Percentiles rank a stretch among this genome's conserved stretches.
Evolutionary conservation across 441 rosid species (phyloP).

Genomic region (Croton laevigatus): DNA sequence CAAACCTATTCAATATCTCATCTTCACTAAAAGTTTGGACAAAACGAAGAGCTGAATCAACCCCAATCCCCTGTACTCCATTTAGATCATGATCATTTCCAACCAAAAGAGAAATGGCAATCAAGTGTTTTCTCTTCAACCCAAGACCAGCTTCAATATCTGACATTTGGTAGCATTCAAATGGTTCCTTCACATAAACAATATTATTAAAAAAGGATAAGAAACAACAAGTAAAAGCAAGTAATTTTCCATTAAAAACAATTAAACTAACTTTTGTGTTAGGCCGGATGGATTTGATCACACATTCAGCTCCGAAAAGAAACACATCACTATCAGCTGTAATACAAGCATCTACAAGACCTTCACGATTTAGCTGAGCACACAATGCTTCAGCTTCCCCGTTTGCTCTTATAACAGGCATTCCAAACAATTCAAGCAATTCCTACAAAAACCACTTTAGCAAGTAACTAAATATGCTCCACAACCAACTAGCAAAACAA

Average conservation of each 20-base stretch:
- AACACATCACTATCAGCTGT: slow-evolving; percentile 94
- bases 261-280: slow-evolving; percentile 54
- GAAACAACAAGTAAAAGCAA: slow-evolving; percentile 3
- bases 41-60: slow-evolving; percentile 67
- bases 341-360: slow-evolving; percentile 83
- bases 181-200: slow-evolving; percentile 61
- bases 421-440: slow-evolving; percentile 67
- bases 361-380: slow-evolving; percentile 71
- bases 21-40: slow-evolving; percentile 62
- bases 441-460: slow-evolving; percentile 41
- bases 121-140: slow-evolving; percentile 73
- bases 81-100: slow-evolving; percentile 78
- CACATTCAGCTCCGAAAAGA: slow-evolving; percentile 80
- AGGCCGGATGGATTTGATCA: slow-evolving; percentile 71
- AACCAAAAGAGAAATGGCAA: slow-evolving; percentile 78
- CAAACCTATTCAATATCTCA: slow-evolving; percentile 59
- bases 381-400: slow-evolving; percentile 97
- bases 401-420: slow-evolving; percentile 71
- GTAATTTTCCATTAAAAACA: not conserved
- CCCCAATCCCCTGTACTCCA: slow-evolving; percentile 82
- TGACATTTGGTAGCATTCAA: slow-evolving; percentile 79
- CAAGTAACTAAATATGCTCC: not conserved
- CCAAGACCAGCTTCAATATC: slow-evolving; percentile 88
- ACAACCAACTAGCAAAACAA: not conserved
- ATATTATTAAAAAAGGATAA: slow-evolving; percentile 16